These are phyloP conservation scores for Dactylellina parvicollis DNA, from an alignment of 2,329 filamentous ascomycete species.

Conservation along the genomic window DNA sequence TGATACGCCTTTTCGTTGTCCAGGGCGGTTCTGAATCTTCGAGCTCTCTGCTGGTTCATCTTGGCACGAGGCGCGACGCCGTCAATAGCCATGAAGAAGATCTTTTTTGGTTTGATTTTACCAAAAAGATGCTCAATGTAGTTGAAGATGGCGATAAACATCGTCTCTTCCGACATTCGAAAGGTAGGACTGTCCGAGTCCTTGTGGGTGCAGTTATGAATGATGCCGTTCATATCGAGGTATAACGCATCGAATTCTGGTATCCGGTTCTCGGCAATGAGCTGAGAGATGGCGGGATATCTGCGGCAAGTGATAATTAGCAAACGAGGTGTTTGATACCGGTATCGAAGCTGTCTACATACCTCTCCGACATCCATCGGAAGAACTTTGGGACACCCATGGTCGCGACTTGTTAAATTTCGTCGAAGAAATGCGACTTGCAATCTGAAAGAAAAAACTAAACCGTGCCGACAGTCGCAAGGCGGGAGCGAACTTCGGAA, in stretches of 20 bases:
- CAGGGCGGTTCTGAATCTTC: constrained; percentile 91
- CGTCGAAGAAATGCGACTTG: constrained; percentile 33
- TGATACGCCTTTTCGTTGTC: constrained; percentile 90
- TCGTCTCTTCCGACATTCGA: constrained; percentile 94
- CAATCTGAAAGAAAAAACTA: constrained; percentile 6
- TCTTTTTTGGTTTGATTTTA: constrained; percentile 97
- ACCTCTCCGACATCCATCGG: constrained; percentile 96
- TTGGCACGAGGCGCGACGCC: constrained; percentile 97
- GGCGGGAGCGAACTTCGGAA: constrained; percentile 38
- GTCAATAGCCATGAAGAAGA: constrained; percentile 99
- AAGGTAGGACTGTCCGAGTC: constrained; percentile 92
- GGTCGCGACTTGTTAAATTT: constrained; percentile 58
- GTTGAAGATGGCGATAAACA: constrained; percentile 99
- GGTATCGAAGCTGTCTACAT: not conserved
- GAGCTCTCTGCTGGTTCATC: constrained; percentile 98
- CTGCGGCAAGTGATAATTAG: constrained; percentile 13
- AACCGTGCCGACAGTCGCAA: constrained; percentile 20
- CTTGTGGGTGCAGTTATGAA: constrained; percentile 98
- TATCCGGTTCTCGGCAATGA: constrained; percentile 98
- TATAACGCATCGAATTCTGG: constrained; percentile 99
- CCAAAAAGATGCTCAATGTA: constrained; percentile 99
- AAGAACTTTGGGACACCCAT: constrained; percentile 92
- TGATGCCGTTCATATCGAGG: constrained; percentile 98
- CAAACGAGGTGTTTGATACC: not conserved
- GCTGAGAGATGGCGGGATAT: constrained; percentile 96